A percentile compares a stretch with the other conserved stretches of the same genome.
These are phyloP conservation scores for Lenzites betulinus DNA, from an alignment of 768 basidiomycete genomes.

Conservation along the genomic window DNA sequence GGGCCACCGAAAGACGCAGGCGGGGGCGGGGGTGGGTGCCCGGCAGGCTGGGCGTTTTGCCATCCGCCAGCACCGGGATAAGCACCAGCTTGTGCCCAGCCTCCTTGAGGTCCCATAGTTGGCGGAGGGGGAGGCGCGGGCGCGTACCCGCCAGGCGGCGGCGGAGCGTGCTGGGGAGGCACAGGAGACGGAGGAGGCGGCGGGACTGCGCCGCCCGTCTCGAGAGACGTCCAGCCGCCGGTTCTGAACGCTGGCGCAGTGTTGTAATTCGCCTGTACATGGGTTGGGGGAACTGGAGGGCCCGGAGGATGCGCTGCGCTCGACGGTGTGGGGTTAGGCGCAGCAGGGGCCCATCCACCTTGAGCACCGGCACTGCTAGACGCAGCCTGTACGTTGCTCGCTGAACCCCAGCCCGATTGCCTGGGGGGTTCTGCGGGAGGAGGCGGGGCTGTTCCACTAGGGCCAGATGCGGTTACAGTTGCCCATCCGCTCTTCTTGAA, in stretches of 20 bases:
- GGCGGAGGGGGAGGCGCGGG: neutral
- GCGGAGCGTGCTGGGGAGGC: conserved; percentile 15
- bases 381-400: conserved; percentile 28
- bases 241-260: conserved; percentile 54
- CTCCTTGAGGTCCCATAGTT: neutral
- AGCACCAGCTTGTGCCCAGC: neutral
- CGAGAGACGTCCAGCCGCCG: conserved; percentile 70
- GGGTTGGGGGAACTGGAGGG: conserved; percentile 3
- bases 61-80: neutral
- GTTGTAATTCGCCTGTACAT: conserved; percentile 14
- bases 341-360: conserved; percentile 24
- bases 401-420: conserved; percentile 53
- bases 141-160: conserved; percentile 21
- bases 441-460: conserved; percentile 20
- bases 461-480: conserved; percentile 33
- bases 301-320: neutral
- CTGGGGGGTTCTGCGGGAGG: conserved; percentile 30
- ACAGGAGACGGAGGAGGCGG: conserved; percentile 11
- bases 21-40: neutral
- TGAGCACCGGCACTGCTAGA: neutral
- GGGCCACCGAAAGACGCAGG: neutral
- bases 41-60: neutral
- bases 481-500: conserved; percentile 57
- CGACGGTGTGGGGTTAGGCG: conserved; percentile 5
- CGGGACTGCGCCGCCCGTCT: conserved; percentile 40